Evolutionary conservation across 2,329 filamentous ascomycete species (phyloP).

Genomic region (Fusarium robinianum): DNA sequence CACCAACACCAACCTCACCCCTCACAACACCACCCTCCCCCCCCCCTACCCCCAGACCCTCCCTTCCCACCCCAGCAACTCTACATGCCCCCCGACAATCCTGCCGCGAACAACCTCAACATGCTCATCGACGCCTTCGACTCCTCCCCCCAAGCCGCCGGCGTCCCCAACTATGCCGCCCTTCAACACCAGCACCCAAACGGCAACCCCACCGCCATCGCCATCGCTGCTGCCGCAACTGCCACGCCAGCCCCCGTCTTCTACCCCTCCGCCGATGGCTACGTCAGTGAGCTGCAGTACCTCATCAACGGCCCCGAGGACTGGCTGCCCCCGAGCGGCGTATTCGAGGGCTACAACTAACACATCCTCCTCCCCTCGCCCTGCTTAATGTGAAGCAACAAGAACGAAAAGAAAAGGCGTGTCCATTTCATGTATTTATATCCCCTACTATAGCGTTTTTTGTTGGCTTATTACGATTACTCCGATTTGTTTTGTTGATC

Average conservation of each 20-base stretch:
- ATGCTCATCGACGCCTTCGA: constrained; percentile 50
- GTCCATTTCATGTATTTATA: constrained; percentile 2
- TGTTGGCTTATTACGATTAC: too few species aligned
- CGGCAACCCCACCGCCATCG: constrained; percentile 6
- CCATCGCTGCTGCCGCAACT: constrained; percentile 7
- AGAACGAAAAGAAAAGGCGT: constrained; percentile 1
- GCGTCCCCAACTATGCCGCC: constrained; percentile 13
- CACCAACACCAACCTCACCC: constrained; percentile 30
- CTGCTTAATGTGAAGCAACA: not conserved
- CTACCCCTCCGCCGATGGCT: constrained; percentile 49
- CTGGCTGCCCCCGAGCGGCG: constrained; percentile 26
- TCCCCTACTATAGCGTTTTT: too few species aligned
- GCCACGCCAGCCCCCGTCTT: constrained; percentile 10
- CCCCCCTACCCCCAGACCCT: constrained; percentile 28
- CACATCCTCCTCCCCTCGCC: not conserved
- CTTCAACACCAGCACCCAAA: constrained; percentile 23
- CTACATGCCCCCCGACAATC: constrained; percentile 14
- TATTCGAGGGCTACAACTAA: constrained; percentile 30
- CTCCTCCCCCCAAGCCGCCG: constrained; percentile 31
- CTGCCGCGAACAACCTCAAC: constrained; percentile 34
- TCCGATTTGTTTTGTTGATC: too few species aligned
- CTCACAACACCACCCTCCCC: constrained; percentile 9
- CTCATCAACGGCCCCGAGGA: constrained; percentile 47
- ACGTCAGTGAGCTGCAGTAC: constrained; percentile 51
- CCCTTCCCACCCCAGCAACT: constrained; percentile 18